These are phyloP conservation scores for Botryosphaeria dothidea DNA, from an alignment of 2,329 filamentous ascomycete species.

Conservation along the genomic window DNA sequence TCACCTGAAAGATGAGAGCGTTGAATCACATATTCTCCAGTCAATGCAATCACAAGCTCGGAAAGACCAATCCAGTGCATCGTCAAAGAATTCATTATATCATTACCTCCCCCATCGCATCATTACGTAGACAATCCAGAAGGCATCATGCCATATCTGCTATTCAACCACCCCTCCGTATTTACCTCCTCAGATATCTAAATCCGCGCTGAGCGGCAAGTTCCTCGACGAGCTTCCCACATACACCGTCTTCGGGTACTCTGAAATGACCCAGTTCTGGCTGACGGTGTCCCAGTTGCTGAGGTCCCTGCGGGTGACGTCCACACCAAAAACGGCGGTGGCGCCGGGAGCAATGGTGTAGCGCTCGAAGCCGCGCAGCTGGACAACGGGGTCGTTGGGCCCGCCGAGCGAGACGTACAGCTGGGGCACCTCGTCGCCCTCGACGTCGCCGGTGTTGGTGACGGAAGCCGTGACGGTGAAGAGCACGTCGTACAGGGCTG, in stretches of 20 bases:
- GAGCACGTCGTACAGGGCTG: slow-evolving; percentile 66
- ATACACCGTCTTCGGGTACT: slow-evolving; percentile 59
- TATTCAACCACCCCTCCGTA: too few relatives aligned
- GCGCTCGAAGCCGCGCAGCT: slow-evolving; percentile 80
- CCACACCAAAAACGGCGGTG: slow-evolving; percentile 64
- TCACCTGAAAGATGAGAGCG: too few relatives aligned
- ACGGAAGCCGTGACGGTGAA: slow-evolving; percentile 69
- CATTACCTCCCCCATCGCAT: too few relatives aligned
- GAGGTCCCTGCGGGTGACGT: slow-evolving; percentile 76
- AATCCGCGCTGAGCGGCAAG: slow-evolving; percentile 47
- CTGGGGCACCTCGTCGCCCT: slow-evolving; percentile 73
- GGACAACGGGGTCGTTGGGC: slow-evolving; percentile 64
- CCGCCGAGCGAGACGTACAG: slow-evolving; percentile 79
- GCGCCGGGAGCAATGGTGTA: slow-evolving; percentile 66
- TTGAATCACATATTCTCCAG: too few relatives aligned
- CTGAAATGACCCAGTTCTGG: slow-evolving; percentile 80
- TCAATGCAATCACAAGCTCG: too few relatives aligned
- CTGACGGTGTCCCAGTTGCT: slow-evolving; percentile 78
- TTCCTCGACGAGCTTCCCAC: slow-evolving; percentile 62
- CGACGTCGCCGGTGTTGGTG: slow-evolving; percentile 67
- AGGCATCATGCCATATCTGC: too few relatives aligned
- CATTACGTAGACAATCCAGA: too few relatives aligned
- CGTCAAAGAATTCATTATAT: too few relatives aligned
- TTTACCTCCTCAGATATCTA: slow-evolving; percentile 22
- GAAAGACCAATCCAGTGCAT: too few relatives aligned